Base-by-base conservation (phyloP, 768 basidiomycete species). In the Lyophyllum semitale region DNA sequence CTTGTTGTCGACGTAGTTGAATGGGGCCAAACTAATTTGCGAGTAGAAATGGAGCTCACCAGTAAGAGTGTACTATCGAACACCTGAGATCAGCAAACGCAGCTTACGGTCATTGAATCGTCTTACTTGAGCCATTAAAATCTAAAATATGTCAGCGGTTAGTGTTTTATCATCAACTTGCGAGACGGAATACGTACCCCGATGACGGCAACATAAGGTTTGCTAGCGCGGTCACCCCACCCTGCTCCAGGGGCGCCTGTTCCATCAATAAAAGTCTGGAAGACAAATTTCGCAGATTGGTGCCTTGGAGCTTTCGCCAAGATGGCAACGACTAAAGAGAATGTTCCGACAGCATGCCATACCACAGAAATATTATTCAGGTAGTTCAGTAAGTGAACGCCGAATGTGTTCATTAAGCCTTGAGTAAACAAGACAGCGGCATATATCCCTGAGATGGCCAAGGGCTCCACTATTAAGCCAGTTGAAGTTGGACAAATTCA, bases 301-400 rank as follows among this genome's bases (percentile, higher is more conserved):
- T 87, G 88, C 3, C 71, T 82, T 2, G 89, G 89, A 1, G 90
- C 90, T 48, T 84, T 84, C 2, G 83, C 85, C 8, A 93, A 78
- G 43, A 90, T 77, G 0, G 87, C 86, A 23, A 91, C 80, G 17
- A 84, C 81, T 18, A 93, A 66, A 4, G 83, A 73, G 3, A 82
- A 81, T 1, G 90, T 88, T 18, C 90, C 90, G 38, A 86, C 53
- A 1, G 84, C 87, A 59, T 93, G 90, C 81, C 88, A 86, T 78
- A 82, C 83, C 4, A 91, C 78, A 1, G 88, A 90, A 18, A 87
- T 67, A 57, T 88, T 89, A 68, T 91, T 91, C 35, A 91, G 71
- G 57, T 84, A 74, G 49, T 83, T 80, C 12, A 91, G 75, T 6
- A 87, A 63, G 33, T 77, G 78, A 25, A 87, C 87, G 1, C 88